Evolutionary conservation across 495 filamentous ascomycete genomes (phyloP).

Genomic region (Letharia lupina): DNA sequence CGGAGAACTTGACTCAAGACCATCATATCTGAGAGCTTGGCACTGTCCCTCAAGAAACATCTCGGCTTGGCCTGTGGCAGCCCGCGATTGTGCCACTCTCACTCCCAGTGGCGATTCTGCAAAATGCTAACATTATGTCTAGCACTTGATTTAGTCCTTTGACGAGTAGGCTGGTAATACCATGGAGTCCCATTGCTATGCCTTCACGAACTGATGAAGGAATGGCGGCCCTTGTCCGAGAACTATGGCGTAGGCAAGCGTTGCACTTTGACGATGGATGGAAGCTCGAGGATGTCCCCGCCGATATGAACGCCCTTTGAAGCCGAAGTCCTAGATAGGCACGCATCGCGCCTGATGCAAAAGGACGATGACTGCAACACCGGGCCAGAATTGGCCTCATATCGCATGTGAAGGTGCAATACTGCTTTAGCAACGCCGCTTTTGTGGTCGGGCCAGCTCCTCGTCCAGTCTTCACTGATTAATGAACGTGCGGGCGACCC

Average conservation of each 20-base stretch:
- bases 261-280: background rate
- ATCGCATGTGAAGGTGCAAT: too few relatives aligned
- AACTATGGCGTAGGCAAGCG: background rate
- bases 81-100: background rate
- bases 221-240: background rate
- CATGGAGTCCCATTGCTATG: background rate
- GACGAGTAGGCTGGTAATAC: background rate
- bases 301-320: background rate
- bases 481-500: too few relatives aligned
- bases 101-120: too few relatives aligned
- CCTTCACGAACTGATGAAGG: background rate
- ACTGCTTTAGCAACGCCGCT: too few relatives aligned
- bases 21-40: background rate
- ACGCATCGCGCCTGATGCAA: background rate
- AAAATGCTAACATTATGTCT: background rate
- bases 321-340: background rate
- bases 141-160: background rate
- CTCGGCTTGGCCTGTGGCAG: background rate
- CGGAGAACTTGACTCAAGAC: background rate
- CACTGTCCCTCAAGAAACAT: background rate
- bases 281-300: background rate
- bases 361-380: too few relatives aligned
- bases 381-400: too few relatives aligned
- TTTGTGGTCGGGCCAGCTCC: too few relatives aligned
- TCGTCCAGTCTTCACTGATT: too few relatives aligned